Conservation (phyloP, 202 grass and related monocot genomes). For the Dendrocalamus latiflorus region DNA sequence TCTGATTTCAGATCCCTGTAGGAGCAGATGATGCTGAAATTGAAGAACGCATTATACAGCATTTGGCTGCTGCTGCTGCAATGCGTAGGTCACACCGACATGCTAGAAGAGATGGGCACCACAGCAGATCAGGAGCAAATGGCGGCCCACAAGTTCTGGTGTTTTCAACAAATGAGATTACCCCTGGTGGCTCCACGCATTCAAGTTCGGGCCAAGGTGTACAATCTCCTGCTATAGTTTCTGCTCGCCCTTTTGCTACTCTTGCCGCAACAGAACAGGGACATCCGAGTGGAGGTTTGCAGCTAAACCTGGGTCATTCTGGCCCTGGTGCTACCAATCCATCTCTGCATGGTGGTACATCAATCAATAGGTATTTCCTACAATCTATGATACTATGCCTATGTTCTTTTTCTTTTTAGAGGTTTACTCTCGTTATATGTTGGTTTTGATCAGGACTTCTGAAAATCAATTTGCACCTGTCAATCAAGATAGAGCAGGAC, state of each 20-base stretch:
- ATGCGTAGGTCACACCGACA: conserved; percentile 63
- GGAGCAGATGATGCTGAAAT: conserved; percentile 65
- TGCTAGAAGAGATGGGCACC: conserved; percentile 58
- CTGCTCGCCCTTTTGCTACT: no score
- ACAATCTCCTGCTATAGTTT: conserved; percentile 18
- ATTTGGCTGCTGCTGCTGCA: conserved; percentile 72
- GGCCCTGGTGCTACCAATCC: conserved; percentile 13
- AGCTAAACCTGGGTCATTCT: conserved; percentile 25
- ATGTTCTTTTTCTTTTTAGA: neutral
- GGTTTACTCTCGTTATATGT: neutral
- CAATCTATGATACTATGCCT: neutral
- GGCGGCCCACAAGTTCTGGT: conserved; percentile 50
- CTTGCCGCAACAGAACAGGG: conserved; percentile 37
- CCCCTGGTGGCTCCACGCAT: conserved; percentile 22
- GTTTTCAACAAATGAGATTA: conserved; percentile 35
- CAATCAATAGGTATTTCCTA: conserved; percentile 39
- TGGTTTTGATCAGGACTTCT: conserved; percentile 28
- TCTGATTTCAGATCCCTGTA: conserved; percentile 52
- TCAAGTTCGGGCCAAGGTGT: conserved; percentile 32
- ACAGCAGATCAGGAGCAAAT: conserved; percentile 44
- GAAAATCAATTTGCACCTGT: no score
- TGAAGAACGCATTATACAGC: conserved; percentile 78
- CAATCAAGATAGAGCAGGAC: no score
- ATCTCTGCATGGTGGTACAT: conserved; percentile 25
- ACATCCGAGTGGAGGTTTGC: conserved; percentile 15